Percentiles rank a stretch among this genome's conserved stretches.
phyloP scores from a whole-genome alignment of 1,284 basidiomycete genomes.

The Testicularia cyperi region DNA sequence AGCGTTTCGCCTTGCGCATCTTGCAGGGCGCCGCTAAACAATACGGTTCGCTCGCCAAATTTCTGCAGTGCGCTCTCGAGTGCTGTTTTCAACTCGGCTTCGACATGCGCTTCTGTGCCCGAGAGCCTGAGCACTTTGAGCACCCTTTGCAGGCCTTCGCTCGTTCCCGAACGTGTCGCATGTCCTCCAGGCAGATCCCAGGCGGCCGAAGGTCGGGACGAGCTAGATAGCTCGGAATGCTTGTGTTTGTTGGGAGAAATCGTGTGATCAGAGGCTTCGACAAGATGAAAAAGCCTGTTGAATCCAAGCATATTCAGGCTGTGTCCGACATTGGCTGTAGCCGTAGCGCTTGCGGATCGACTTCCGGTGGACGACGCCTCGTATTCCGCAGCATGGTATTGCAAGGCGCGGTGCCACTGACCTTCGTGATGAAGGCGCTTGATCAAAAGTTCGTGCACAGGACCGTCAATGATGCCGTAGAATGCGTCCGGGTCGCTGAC shows the following conservation, averaged over 20 bases:
- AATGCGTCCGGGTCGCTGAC: constrained; percentile 98
- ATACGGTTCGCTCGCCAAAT: constrained; percentile 19
- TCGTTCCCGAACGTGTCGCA: constrained; percentile 5
- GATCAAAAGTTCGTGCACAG: constrained; percentile 76
- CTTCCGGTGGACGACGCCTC: constrained; percentile 62
- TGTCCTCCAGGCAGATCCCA: constrained; percentile 70
- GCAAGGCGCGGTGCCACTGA: constrained; percentile 86
- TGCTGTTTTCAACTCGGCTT: constrained; percentile 9
- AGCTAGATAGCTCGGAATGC: too few species aligned
- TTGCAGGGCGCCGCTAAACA: constrained; percentile 24
- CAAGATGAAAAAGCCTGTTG: constrained; percentile 77
- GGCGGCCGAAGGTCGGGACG: too few species aligned
- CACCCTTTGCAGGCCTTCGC: constrained; percentile 71
- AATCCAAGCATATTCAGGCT: constrained; percentile 82
- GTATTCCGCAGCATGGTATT: constrained; percentile 79
- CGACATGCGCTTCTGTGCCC: constrained; percentile 37
- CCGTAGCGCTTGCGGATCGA: background rate
- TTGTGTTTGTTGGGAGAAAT: too few species aligned
- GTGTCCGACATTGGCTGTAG: constrained; percentile 3
- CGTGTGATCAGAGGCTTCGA: too few species aligned
- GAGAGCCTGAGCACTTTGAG: constrained; percentile 69
- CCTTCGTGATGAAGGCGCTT: constrained; percentile 86
- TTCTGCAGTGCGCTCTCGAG: constrained; percentile 23
- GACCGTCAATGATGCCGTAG: constrained; percentile 80
- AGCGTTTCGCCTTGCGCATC: constrained; percentile 25